Percentiles rank a stretch among this genome's conserved stretches.
These are phyloP conservation scores for Sambucus nigra DNA, from an alignment of 129 eudicot genomes.

Conservation along the genomic window DNA sequence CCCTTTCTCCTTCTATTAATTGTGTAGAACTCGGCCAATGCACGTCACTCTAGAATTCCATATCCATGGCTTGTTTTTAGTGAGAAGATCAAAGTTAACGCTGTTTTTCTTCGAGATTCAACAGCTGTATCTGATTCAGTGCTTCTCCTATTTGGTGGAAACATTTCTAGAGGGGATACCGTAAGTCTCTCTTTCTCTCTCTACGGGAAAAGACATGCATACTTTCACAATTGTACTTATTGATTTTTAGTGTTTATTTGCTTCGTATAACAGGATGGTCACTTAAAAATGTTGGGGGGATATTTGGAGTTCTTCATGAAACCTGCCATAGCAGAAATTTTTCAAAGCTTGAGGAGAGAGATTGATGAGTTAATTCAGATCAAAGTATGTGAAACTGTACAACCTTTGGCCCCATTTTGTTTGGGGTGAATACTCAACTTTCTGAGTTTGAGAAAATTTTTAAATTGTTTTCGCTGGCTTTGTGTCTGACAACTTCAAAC, in stretches of 20 bases:
- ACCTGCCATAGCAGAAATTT: slow-evolving; percentile 57
- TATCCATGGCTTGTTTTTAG: slow-evolving; percentile 94
- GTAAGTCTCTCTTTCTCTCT: slow-evolving; percentile 29
- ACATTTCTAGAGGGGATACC: slow-evolving; percentile 53
- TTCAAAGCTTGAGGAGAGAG: slow-evolving; percentile 59
- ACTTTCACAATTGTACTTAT: background rate
- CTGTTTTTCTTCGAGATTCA: slow-evolving; percentile 83
- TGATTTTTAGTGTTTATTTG: no score
- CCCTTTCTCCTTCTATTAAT: background rate
- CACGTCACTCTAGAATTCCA: slow-evolving; percentile 68
- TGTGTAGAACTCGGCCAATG: slow-evolving; percentile 72
- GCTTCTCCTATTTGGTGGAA: slow-evolving; percentile 81
- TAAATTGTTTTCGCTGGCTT: no score
- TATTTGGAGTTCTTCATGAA: slow-evolving; percentile 88
- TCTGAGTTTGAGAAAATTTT: no score
- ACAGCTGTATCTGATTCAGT: slow-evolving; percentile 87
- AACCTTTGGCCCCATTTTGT: no score
- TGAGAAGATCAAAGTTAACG: slow-evolving; percentile 89
- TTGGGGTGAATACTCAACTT: no score
- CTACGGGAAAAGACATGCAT: background rate
- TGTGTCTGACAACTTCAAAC: no score
- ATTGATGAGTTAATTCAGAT: slow-evolving; percentile 67
- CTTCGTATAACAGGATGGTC: slow-evolving; percentile 49
- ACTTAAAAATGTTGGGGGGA: slow-evolving; percentile 89
- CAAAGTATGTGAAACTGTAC: slow-evolving; percentile 49